Base-by-base conservation (phyloP, 768 basidiomycete genomes). In the Rhodotorula kratochvilovae region DNA sequence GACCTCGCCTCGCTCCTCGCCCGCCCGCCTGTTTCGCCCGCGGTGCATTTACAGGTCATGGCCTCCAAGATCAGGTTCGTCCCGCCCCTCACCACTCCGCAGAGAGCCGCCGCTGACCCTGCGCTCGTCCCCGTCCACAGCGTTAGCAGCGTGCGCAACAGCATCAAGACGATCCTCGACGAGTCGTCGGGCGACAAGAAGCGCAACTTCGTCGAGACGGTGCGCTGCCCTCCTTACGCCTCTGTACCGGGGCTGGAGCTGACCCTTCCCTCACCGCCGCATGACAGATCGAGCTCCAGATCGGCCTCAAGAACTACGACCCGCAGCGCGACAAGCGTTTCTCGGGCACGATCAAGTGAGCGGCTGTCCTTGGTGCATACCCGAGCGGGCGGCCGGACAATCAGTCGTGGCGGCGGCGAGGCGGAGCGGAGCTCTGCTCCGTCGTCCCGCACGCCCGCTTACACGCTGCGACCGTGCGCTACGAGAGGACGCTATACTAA, bases 301-400 rank as follows among this genome's bases (percentile, higher is more conserved):
- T 96, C 78, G 93, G 93, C 77, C 86, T 96, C 80, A 96, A 95
- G 86, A 96, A 96, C 87, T 96, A 96, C 85, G 93, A 99, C 83
- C 95, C 96, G 78, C 96, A 98, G 87, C 86, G 96, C 76, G 96
- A 99, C 84, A 99, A 98, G 86, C 96, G 96, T 92, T 98, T 99
- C 90, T 94, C 92, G 76, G 92, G 92, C 79, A 96, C 92, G 61
- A 92, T 95, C 84, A 95, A 94, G 93, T 93, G 76, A 71, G 86
- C 81, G 39, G 19, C 39, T n/a, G 12, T 39, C 42, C 11, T n/a
- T 29, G 17, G 25, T 7, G 27, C 39, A n/a, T n/a, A n/a, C n/a
- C n/a, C n/a, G n/a, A n/a, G n/a, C n/a, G n/a, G n/a, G n/a, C n/a
- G n/a, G n/a, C n/a, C n/a, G n/a, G n/a, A n/a, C n/a, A n/a, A n/a